Evolutionary conservation across 495 filamentous ascomycete species (phyloP).

Genomic region (Penicillium malachiteum): DNA sequence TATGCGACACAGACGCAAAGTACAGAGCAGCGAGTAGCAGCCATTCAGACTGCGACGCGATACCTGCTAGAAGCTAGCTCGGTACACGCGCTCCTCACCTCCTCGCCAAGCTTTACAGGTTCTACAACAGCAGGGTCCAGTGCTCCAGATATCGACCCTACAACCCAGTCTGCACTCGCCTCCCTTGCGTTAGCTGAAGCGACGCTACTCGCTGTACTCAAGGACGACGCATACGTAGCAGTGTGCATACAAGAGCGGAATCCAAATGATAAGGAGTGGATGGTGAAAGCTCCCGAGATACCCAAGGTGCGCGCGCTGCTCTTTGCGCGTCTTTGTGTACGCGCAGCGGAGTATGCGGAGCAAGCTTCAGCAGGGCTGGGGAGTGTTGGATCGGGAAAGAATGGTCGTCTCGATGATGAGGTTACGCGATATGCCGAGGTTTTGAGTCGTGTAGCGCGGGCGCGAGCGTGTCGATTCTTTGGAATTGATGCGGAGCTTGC

Average conservation of each 20-base stretch:
- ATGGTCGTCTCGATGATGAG: slow-evolving; percentile 49
- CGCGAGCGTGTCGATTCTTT: slow-evolving; percentile 84
- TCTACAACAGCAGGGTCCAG: slow-evolving; percentile 4
- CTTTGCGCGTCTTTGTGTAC: slow-evolving; percentile 85
- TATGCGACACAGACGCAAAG: slow-evolving; percentile 61
- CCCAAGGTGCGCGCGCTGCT: slow-evolving; percentile 85
- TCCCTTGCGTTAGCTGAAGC: slow-evolving; percentile 80
- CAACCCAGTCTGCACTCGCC: slow-evolving; percentile 67
- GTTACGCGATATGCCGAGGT: slow-evolving; percentile 72
- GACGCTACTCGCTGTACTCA: slow-evolving; percentile 82
- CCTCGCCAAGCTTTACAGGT: slow-evolving; percentile 25
- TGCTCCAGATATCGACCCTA: slow-evolving; percentile 59
- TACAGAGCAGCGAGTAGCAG: slow-evolving; percentile 61
- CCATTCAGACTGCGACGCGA: slow-evolving; percentile 73
- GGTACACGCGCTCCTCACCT: slow-evolving; percentile 68
- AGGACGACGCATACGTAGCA: slow-evolving; percentile 89
- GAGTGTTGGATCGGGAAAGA: slow-evolving; percentile 32
- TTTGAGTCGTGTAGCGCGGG: slow-evolving; percentile 68
- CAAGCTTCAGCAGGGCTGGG: slow-evolving; percentile 50
- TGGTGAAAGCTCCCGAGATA: slow-evolving; percentile 82
- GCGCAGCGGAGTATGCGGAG: slow-evolving; percentile 53
- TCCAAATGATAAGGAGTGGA: slow-evolving; percentile 82
- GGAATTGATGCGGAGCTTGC: slow-evolving; percentile 83
- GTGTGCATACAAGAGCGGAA: slow-evolving; percentile 74
- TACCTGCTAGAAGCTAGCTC: slow-evolving; percentile 74